Evolutionary conservation across 2,329 filamentous ascomycete genomes (phyloP).

Genomic region (Claviceps quebecensis): DNA sequence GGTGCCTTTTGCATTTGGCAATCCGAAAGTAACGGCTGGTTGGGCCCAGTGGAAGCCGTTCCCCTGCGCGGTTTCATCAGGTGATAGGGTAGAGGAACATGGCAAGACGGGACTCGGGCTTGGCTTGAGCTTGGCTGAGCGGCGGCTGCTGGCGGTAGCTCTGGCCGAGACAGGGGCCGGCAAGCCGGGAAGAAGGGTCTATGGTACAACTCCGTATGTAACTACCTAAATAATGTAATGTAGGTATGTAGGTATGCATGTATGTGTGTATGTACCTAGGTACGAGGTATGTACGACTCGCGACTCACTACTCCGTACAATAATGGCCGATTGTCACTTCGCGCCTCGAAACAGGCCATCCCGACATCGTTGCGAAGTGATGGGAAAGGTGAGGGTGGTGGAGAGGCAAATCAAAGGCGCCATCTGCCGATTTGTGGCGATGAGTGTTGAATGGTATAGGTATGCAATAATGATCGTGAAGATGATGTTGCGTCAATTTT

Average conservation of each 20-base stretch:
- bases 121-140: background rate
- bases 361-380: background rate
- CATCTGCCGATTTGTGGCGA: background rate
- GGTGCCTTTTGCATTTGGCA: too few species aligned
- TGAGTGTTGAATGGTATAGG: background rate
- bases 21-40: background rate
- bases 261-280: too few species aligned
- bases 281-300: too few species aligned
- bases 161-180: conserved; percentile 6
- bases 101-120: background rate
- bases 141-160: conserved; percentile 6
- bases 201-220: background rate
- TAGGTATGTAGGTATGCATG: background rate
- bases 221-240: too few species aligned
- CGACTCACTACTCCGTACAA: too few species aligned
- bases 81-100: conserved; percentile 6
- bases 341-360: too few species aligned
- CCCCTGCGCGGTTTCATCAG: conserved; percentile 5
- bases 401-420: background rate
- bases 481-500: conserved; percentile 1
- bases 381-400: background rate
- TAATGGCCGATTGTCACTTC: too few species aligned
- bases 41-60: conserved; percentile 3
- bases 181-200: background rate
- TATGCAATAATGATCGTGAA: background rate